Evolutionary conservation across 768 basidiomycete species (phyloP), one percentile per base, ranked within the genome.

Genomic region (Coprinopsis strossmayeri): DNA sequence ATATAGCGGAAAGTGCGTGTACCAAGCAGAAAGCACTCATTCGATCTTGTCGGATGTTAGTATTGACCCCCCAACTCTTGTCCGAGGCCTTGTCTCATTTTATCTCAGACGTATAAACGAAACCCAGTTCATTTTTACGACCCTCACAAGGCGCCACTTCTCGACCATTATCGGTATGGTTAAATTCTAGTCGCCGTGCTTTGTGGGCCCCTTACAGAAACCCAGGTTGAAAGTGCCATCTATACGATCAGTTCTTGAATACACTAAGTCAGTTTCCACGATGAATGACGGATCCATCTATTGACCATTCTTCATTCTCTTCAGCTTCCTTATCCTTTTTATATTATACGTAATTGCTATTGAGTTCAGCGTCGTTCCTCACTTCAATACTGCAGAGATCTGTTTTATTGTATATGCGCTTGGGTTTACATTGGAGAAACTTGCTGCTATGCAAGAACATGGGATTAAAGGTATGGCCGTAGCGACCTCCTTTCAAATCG

Each of bases 401-500:
- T 40, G 77, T 1, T 97, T 97, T 63, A 91, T 96, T 80, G 55
- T 82, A 2, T 87, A 84, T 59, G 73, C 78, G 1, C 66, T 83
- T 56, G 93, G 93, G 0, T 97, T 96, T 63, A 79, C 89, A 0
- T 72, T 97, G 17, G 94, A 97, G 61, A 95, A 92, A 62, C 69
- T 94, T 7, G 94, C 94, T 18, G 86, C 91, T 2, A 91, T 95
- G 84, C 90, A 96, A 61, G 93, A 97, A 62, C 92, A 92, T 60
- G 94, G 93, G 3, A 82, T 97, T 41, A 82, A 77, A 78, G 90
- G 93, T 87, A 37, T 34, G 61, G 34, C n/a, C n/a, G n/a, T n/a
- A n/a, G n/a, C n/a, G n/a, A n/a, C n/a, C n/a, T n/a, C n/a, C n/a
- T n/a, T n/a, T n/a, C n/a, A n/a, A n/a, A n/a, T n/a, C n/a, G n/a